A percentile compares a stretch with the other conserved stretches of the same genome.
These are phyloP conservation scores for Dichomitus squalens DNA, from an alignment of 1,284 basidiomycete genomes.

Conservation along the genomic window DNA sequence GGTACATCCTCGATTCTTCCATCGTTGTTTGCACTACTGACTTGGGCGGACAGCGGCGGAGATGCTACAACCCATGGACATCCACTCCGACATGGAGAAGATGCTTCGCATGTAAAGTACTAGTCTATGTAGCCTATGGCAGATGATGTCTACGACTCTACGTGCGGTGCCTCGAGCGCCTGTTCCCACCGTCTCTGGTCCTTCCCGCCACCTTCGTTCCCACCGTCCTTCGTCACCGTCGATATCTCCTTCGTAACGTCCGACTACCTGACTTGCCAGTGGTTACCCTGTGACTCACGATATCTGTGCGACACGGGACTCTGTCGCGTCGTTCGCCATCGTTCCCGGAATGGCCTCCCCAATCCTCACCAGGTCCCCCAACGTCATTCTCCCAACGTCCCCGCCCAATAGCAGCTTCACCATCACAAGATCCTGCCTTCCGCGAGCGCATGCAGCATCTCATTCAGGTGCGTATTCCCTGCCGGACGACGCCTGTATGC, in stretches of 20 bases:
- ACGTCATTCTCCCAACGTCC: slow-evolving; percentile 19
- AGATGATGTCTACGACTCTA: no score
- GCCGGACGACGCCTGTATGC: neutral
- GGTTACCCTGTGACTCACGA: no score
- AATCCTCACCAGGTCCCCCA: slow-evolving; percentile 23
- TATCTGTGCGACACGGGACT: slow-evolving; percentile 28
- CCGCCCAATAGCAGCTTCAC: slow-evolving; percentile 25
- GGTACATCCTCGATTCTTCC: slow-evolving; percentile 44
- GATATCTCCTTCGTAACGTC: no score
- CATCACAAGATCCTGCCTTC: slow-evolving; percentile 19
- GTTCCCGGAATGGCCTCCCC: slow-evolving; percentile 30
- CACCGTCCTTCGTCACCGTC: no score
- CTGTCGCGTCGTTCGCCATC: slow-evolving; percentile 25
- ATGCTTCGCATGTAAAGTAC: slow-evolving; percentile 61
- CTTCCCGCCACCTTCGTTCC: no score
- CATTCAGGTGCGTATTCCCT: slow-evolving; percentile 27
- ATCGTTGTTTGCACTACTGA: neutral
- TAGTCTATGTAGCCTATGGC: no score
- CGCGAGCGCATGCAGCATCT: slow-evolving; percentile 31
- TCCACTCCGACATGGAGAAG: slow-evolving; percentile 76
- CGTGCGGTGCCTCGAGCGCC: no score
- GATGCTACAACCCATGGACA: slow-evolving; percentile 51
- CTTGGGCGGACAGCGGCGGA: slow-evolving; percentile 49
- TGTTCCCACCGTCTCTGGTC: no score
- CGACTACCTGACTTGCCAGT: no score